Evolutionary conservation across 2,329 filamentous ascomycete species (phyloP).

Genomic region (Botrytis deweyae): DNA sequence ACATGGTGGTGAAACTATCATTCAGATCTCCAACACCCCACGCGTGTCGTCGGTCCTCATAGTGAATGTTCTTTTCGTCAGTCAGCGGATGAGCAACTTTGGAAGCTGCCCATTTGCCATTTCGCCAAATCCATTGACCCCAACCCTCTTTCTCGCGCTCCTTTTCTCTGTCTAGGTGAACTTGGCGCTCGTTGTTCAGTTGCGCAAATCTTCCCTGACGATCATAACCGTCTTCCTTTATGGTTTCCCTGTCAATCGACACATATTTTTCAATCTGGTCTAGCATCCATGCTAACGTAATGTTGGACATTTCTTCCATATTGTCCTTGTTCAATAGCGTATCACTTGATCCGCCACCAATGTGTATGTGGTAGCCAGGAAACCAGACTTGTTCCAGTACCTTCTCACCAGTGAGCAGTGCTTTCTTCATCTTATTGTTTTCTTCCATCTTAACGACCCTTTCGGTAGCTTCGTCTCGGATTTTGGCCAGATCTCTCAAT

Average conservation of each 20-base stretch:
- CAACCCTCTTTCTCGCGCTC: background rate
- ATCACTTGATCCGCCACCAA: conserved; percentile 26
- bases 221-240: background rate
- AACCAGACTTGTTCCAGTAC: conserved; percentile 32
- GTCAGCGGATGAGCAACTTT: conserved; percentile 1
- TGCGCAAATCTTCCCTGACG: background rate
- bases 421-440: conserved; percentile 28
- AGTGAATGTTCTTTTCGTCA: background rate
- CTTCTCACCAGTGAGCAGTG: background rate
- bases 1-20: background rate
- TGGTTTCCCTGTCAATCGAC: conserved; percentile 1
- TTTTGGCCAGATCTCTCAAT: background rate
- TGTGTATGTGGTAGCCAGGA: conserved; percentile 29
- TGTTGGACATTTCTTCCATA: conserved; percentile 19
- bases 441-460: background rate
- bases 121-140: background rate
- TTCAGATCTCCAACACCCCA: background rate
- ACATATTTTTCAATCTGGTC: conserved; percentile 18
- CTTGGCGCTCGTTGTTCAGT: background rate
- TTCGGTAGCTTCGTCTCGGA: background rate
- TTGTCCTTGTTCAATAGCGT: conserved; percentile 13
- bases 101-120: conserved; percentile 1
- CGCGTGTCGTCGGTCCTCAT: background rate
- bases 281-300: conserved; percentile 31
- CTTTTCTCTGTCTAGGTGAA: background rate